These are phyloP conservation scores for Diaporthe caulivora DNA, from an alignment of 2,329 filamentous ascomycete species.

Conservation along the genomic window DNA sequence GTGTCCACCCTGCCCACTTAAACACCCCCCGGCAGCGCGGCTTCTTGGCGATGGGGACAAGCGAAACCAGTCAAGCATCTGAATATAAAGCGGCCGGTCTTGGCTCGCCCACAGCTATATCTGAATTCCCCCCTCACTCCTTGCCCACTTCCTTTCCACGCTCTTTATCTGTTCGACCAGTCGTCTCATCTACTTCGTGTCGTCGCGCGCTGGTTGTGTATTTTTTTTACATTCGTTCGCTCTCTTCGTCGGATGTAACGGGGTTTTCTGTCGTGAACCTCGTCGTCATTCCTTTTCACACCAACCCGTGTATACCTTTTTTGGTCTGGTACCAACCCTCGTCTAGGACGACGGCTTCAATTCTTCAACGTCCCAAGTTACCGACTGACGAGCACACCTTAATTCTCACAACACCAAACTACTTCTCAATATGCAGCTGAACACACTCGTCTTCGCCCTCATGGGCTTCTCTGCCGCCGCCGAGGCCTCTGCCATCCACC, in stretches of 20 bases:
- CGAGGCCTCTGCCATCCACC: constrained; percentile 59
- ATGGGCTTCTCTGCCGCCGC: constrained; percentile 59
- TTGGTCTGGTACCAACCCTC: constrained; percentile 38
- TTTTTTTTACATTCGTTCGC: constrained; percentile 34
- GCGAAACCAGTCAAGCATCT: constrained; percentile 29
- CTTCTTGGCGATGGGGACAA: constrained; percentile 35
- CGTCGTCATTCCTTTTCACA: constrained; percentile 37
- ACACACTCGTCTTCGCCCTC: constrained; percentile 62
- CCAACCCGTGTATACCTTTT: constrained; percentile 1
- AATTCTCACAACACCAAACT: neutral
- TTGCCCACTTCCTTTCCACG: constrained; percentile 3
- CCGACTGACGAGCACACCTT: constrained; percentile 20
- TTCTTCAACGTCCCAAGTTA: constrained; percentile 2
- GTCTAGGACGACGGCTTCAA: constrained; percentile 29
- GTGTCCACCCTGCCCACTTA: constrained; percentile 24
- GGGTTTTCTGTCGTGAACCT: constrained; percentile 19
- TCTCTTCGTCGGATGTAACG: constrained; percentile 31
- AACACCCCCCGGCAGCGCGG: constrained; percentile 18
- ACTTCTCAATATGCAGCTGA: constrained; percentile 63
- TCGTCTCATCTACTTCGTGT: constrained; percentile 32
- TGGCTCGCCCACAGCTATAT: constrained; percentile 29
- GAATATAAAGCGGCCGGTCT: constrained; percentile 30
- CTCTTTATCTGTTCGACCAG: constrained; percentile 18
- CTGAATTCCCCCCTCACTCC: constrained; percentile 22
- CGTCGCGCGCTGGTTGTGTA: constrained; percentile 35